Evolutionary conservation across 2,329 filamentous ascomycete species (phyloP).

Genomic region (Ophiocordyceps australis): DNA sequence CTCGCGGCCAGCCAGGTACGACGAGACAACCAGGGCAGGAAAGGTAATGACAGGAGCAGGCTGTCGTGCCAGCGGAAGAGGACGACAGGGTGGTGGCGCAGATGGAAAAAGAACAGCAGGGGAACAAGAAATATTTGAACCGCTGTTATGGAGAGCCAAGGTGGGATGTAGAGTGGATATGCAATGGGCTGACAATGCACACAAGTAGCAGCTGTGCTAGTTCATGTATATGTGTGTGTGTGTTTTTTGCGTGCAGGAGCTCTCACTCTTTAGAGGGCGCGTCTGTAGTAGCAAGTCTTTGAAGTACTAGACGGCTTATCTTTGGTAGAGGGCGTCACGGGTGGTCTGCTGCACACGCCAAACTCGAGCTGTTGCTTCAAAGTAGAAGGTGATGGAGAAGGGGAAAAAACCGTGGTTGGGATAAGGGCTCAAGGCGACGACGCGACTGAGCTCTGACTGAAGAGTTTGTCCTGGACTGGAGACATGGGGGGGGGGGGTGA

Average conservation of each 20-base stretch:
- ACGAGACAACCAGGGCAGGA: conserved; percentile 2
- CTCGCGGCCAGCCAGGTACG: conserved; percentile 1
- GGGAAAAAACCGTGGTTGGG: no score
- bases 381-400: no score
- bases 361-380: no score
- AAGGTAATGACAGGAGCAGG: conserved; percentile 3
- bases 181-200: conserved; percentile 13
- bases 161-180: conserved; percentile 17
- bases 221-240: no score
- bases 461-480: background rate
- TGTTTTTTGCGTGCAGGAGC: background rate
- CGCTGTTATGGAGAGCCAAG: conserved; percentile 12
- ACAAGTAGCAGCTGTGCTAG: no score
- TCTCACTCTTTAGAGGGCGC: background rate
- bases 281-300: background rate
- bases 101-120: conserved; percentile 11
- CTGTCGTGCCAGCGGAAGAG: conserved; percentile 2
- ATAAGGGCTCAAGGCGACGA: no score
- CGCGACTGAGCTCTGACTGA: no score
- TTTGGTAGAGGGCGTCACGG: no score
- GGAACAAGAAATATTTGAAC: conserved; percentile 14
- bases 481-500: background rate
- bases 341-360: no score
- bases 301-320: no score
- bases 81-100: conserved; percentile 12